Evolutionary conservation across 345 rosid species (phyloP).

Genomic region (Salix suchowensis): DNA sequence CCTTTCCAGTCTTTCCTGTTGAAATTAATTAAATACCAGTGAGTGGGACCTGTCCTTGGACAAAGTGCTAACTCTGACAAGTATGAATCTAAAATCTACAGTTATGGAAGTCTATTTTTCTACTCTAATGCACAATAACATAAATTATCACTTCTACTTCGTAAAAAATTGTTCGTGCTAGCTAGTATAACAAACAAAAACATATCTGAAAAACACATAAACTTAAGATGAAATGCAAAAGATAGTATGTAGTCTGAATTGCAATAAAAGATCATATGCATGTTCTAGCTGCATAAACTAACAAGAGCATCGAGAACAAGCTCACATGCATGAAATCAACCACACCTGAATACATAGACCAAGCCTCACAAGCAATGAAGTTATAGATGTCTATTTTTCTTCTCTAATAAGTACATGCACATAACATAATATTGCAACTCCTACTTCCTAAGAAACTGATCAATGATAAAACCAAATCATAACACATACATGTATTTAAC

Average conservation of each 20-base stretch:
- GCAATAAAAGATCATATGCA: too few relatives aligned
- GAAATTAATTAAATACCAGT: conserved; percentile 8
- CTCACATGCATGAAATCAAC: too few relatives aligned
- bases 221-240: too few relatives aligned
- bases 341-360: too few relatives aligned
- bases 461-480: background rate
- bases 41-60: background rate
- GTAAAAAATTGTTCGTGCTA: too few relatives aligned
- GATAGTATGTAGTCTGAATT: too few relatives aligned
- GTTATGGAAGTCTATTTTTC: too few relatives aligned
- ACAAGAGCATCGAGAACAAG: background rate
- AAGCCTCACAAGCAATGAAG: too few relatives aligned
- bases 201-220: too few relatives aligned
- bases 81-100: background rate
- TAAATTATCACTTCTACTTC: too few relatives aligned
- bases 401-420: background rate
- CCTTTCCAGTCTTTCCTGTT: conserved; percentile 83
- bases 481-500: background rate
- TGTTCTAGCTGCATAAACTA: too few relatives aligned
- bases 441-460: background rate
- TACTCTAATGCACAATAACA: too few relatives aligned
- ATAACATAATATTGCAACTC: background rate
- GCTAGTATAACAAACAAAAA: background rate
- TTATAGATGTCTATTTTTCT: background rate
- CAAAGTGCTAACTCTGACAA: background rate